Evolutionary conservation across 2,329 filamentous ascomycete genomes (phyloP).

Genomic region (Mycosphaerella sp.): DNA sequence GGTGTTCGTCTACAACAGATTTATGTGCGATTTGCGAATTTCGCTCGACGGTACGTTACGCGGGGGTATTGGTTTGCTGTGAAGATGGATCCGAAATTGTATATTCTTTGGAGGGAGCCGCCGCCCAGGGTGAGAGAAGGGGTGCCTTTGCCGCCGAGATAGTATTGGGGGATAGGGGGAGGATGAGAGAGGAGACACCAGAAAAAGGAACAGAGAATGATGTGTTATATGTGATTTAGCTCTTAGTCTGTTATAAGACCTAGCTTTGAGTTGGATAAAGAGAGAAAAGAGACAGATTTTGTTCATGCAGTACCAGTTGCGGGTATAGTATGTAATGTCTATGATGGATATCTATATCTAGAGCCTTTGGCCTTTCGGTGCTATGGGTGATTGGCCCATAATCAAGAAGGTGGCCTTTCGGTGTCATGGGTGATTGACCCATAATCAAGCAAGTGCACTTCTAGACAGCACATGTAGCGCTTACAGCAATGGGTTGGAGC

Average conservation of each 20-base stretch:
- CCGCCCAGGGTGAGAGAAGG: background rate
- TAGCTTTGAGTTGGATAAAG: too few species aligned
- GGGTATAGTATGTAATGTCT: background rate
- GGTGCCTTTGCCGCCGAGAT: background rate
- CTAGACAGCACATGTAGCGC: background rate
- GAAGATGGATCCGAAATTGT: slow-evolving; percentile 38
- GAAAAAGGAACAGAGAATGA: background rate
- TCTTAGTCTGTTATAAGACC: too few species aligned
- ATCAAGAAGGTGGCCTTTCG: too few species aligned
- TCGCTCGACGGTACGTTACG: slow-evolving; percentile 33
- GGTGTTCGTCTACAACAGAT: slow-evolving; percentile 12
- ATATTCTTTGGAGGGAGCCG: background rate
- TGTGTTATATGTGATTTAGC: too few species aligned
- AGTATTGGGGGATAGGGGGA: background rate
- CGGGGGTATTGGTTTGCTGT: slow-evolving; percentile 52
- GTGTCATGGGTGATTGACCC: too few species aligned
- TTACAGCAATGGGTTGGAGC: slow-evolving; percentile 58
- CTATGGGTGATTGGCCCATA: too few species aligned
- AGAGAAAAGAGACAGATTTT: background rate
- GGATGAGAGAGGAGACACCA: too few species aligned
- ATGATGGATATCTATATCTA: background rate
- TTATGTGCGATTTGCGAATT: slow-evolving; percentile 16
- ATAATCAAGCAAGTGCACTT: too few species aligned
- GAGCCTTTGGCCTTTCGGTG: background rate
- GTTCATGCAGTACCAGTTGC: background rate